phyloP scores from a whole-genome alignment of 2,329 filamentous ascomycete genomes.

The Colletotrichum sp. region DNA sequence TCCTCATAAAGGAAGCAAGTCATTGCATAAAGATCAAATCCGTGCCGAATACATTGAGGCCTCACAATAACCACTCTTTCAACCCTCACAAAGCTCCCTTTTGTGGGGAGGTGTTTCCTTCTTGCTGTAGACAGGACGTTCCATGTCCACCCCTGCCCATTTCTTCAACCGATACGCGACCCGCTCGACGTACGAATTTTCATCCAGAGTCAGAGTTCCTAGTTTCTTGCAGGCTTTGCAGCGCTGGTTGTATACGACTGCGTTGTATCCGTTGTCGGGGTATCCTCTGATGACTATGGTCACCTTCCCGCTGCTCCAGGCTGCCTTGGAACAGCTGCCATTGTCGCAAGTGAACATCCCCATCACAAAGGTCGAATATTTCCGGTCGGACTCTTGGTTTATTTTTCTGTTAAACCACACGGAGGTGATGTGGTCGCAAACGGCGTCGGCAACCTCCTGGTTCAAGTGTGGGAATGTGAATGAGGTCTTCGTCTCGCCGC shows the following conservation, averaged over 20 bases:
- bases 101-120: background rate
- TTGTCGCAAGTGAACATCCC: conserved; percentile 37
- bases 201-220: background rate
- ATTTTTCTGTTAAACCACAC: too few relatives aligned
- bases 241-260: conserved; percentile 38
- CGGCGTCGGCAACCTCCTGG: too few relatives aligned
- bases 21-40: background rate
- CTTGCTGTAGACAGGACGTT: background rate
- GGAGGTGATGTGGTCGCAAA: too few relatives aligned
- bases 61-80: background rate
- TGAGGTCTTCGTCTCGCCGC: too few relatives aligned
- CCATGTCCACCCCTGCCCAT: background rate
- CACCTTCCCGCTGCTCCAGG: conserved; percentile 38
- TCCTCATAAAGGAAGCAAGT: background rate
- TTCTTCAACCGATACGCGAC: background rate
- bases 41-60: too few relatives aligned
- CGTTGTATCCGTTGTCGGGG: conserved; percentile 34
- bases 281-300: conserved; percentile 38
- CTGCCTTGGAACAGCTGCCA: conserved; percentile 14
- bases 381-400: too few relatives aligned
- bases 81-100: background rate
- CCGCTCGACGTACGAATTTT: background rate
- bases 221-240: conserved; percentile 33
- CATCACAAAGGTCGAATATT: conserved; percentile 19
- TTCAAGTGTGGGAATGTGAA: too few relatives aligned